Conservation (phyloP, 2,329 filamentous ascomycete species). For the Fusarium sp. region DNA sequence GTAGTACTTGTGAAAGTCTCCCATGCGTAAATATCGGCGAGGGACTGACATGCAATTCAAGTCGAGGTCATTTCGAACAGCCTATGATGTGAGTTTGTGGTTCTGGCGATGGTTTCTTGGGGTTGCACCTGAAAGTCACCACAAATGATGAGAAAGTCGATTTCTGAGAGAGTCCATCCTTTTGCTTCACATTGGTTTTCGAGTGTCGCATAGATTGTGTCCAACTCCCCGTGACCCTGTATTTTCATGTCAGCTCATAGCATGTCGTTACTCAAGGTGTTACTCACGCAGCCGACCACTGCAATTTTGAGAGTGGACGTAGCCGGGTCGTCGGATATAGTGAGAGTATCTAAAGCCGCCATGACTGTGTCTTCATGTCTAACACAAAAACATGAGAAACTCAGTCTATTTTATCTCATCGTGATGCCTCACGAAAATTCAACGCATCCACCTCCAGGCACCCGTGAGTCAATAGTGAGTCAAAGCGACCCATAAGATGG, state of each 20-base stretch:
- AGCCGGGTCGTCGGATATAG: not conserved
- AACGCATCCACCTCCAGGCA: not conserved
- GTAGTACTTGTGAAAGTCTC: conserved; percentile 96
- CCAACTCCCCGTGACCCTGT: conserved; percentile 20
- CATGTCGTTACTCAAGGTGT: not conserved
- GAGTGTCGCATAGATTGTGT: conserved; percentile 14
- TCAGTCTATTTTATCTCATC: not conserved
- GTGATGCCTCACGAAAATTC: not conserved
- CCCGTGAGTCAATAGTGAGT: not conserved
- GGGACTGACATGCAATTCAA: conserved; percentile 90
- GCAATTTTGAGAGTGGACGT: conserved; percentile 12
- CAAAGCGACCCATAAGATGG: not conserved
- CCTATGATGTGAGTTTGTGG: conserved; percentile 56
- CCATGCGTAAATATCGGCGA: conserved; percentile 84
- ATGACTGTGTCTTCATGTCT: not conserved
- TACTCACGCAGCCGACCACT: conserved; percentile 27
- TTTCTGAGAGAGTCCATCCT: conserved; percentile 52
- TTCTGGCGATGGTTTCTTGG: not conserved
- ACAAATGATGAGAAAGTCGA: conserved; percentile 94
- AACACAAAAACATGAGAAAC: not conserved
- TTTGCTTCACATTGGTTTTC: conserved; percentile 10
- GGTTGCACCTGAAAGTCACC: conserved; percentile 85
- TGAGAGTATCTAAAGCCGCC: not conserved
- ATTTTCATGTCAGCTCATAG: not conserved
- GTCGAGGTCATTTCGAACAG: conserved; percentile 88